Evolutionary conservation across 2,329 filamentous ascomycete species (phyloP).

Genomic region (Pseudonectria foliicola): DNA sequence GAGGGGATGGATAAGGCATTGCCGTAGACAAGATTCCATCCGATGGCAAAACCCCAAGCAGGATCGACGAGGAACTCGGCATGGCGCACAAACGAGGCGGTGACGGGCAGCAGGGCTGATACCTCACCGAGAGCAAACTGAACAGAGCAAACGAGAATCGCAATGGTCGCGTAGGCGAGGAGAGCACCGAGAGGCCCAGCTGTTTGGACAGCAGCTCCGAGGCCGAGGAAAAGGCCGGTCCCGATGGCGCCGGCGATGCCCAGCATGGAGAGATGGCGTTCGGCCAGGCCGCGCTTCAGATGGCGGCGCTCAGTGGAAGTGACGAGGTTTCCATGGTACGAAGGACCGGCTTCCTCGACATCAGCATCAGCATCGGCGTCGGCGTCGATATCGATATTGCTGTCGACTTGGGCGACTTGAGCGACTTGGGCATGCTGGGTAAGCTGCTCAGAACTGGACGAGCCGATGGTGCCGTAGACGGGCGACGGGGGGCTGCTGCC

Average conservation of each 20-base stretch:
- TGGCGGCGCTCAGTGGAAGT: constrained; percentile 16
- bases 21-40: constrained; percentile 49
- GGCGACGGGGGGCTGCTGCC: too few relatives aligned
- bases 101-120: constrained; percentile 54
- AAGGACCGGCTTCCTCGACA: too few relatives aligned
- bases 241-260: constrained; percentile 56
- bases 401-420: too few relatives aligned
- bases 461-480: too few relatives aligned
- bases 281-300: constrained; percentile 18
- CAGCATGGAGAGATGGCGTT: constrained; percentile 52
- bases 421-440: too few relatives aligned
- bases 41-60: constrained; percentile 48
- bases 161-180: constrained; percentile 49
- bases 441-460: too few relatives aligned
- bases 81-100: constrained; percentile 55
- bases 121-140: constrained; percentile 52
- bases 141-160: constrained; percentile 49
- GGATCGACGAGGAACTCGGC: constrained; percentile 55
- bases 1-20: constrained; percentile 47
- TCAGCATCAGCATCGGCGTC: too few relatives aligned
- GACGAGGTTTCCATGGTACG: constrained; percentile 10
- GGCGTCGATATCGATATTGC: too few relatives aligned
- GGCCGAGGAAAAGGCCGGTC: constrained; percentile 53
- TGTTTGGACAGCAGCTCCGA: constrained; percentile 44
- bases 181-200: constrained; percentile 43